phyloP scores from a whole-genome alignment of 148 eudicot species.

The Camellia granthamiana region DNA sequence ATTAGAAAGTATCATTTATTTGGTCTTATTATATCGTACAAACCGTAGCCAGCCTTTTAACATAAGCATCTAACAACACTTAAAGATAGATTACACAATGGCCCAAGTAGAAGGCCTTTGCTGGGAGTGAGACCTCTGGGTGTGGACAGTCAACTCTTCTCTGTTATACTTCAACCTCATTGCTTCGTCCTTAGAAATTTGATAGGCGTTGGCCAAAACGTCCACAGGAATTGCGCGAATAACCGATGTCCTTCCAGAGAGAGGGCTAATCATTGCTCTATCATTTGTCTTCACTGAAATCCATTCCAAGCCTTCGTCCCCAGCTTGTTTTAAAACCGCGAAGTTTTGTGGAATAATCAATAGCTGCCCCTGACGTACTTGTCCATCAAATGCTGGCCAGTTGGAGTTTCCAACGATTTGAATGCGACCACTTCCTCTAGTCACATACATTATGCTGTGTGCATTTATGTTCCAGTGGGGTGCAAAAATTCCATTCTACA shows the following conservation, averaged over 20 bases:
- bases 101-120: background rate
- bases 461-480: slow-evolving; percentile 15
- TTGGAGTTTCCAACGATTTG: no score
- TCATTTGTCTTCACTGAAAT: no score
- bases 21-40: no score
- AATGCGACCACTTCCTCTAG: no score
- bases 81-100: background rate
- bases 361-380: slow-evolving; percentile 1
- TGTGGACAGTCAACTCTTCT: slow-evolving; percentile 2
- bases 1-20: no score
- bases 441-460: background rate
- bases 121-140: background rate
- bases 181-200: background rate
- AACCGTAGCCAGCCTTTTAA: no score
- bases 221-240: background rate
- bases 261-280: no score
- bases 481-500: slow-evolving; percentile 4
- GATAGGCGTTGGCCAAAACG: background rate
- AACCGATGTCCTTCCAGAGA: background rate
- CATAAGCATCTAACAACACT: no score
- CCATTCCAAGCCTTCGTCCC: background rate
- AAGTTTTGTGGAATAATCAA: slow-evolving; percentile 8
- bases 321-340: background rate
- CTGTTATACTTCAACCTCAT: slow-evolving; percentile 8
- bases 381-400: no score